Conservation (phyloP, 345 rosid genomes). For the Rhodamnia rubescens region DNA sequence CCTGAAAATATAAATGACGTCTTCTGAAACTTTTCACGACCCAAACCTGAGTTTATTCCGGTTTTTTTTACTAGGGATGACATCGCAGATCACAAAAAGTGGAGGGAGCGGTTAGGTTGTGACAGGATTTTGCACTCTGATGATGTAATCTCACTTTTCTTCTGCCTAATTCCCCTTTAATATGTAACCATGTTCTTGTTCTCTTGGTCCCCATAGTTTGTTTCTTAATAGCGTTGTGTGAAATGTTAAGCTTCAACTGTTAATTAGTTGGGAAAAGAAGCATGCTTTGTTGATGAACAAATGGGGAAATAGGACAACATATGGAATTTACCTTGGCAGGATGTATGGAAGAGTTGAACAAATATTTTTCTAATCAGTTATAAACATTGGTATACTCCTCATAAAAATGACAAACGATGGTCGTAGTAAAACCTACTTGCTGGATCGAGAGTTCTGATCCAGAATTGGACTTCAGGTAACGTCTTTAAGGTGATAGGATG, state of each 20-base stretch:
- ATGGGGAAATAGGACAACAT: not conserved
- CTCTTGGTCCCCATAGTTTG: not conserved
- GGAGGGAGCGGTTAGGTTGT: conserved; percentile 40
- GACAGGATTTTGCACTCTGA: conserved; percentile 42
- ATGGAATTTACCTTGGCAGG: not conserved
- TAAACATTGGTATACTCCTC: not conserved
- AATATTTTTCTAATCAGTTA: not conserved
- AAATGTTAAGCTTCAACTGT: not conserved
- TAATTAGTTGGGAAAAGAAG: not conserved
- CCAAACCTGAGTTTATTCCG: not conserved
- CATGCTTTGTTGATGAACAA: not conserved
- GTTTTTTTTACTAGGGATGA: conserved; percentile 41
- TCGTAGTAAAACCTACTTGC: not conserved
- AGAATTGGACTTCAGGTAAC: not conserved
- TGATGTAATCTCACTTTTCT: conserved; percentile 21
- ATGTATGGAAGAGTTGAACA: not conserved
- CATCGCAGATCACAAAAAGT: conserved; percentile 57
- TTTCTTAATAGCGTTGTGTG: not conserved
- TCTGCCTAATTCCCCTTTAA: not conserved
- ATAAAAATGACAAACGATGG: not conserved
- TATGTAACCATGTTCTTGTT: not conserved
- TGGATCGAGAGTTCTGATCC: not conserved
- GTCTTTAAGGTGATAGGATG: not conserved
- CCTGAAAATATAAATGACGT: not conserved
- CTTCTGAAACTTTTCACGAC: not conserved